A percentile compares a stretch with the other conserved stretches of the same genome.
Evolutionary conservation across 169 alveolate genomes (phyloP).

Genomic region (Cryptosporidium canis): DNA sequence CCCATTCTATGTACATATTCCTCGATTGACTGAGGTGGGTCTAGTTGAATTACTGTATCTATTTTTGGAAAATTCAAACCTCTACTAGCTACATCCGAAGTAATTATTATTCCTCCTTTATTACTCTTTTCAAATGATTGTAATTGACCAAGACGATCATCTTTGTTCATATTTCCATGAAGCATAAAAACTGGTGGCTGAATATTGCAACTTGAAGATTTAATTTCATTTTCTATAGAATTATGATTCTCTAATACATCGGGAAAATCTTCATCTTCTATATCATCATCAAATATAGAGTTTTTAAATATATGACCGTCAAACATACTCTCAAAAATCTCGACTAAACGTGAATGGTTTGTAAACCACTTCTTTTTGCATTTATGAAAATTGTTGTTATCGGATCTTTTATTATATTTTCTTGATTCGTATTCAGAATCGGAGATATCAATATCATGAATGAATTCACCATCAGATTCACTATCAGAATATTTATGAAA

Average conservation of each 20-base stretch:
- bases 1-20: slow-evolving; percentile 95
- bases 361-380: slow-evolving; percentile 52
- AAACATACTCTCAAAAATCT: slow-evolving; percentile 55
- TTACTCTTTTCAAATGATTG: slow-evolving; percentile 52
- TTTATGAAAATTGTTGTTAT: slow-evolving; percentile 5
- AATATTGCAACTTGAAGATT: background rate
- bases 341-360: slow-evolving; percentile 18
- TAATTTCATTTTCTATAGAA: background rate
- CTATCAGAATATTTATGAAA: background rate
- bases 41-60: slow-evolving; percentile 90
- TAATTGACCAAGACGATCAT: slow-evolving; percentile 57
- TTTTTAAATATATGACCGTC: slow-evolving; percentile 38
- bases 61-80: slow-evolving; percentile 92
- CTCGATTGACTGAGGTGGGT: slow-evolving; percentile 92
- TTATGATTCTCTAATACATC: background rate
- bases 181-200: slow-evolving; percentile 57
- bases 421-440: background rate
- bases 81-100: slow-evolving; percentile 95
- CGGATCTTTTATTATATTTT: background rate
- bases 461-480: background rate
- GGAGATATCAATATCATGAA: background rate
- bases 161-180: slow-evolving; percentile 61
- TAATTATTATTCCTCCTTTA: slow-evolving; percentile 81
- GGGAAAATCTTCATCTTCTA: background rate
- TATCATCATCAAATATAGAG: slow-evolving; percentile 48